Conservation (phyloP, 306 rosid genomes). For the Mimosa pudica region DNA sequence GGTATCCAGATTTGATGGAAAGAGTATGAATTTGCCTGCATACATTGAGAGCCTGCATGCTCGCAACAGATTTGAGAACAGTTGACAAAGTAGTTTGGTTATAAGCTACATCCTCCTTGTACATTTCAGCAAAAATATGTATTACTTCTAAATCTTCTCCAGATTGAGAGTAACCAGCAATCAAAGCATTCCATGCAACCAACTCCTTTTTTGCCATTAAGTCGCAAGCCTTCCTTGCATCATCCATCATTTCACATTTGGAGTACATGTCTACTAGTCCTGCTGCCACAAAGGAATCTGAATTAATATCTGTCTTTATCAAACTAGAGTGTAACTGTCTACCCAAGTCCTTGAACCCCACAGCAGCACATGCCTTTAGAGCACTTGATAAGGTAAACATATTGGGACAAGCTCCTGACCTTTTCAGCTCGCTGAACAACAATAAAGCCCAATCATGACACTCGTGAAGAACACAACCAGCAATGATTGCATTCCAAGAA, state of each 20-base stretch:
- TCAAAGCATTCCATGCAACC: conserved; percentile 79
- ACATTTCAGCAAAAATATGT: conserved; percentile 55
- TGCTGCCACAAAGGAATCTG: conserved; percentile 65
- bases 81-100: conserved; percentile 79
- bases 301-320: conserved; percentile 64
- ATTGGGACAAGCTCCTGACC: conserved; percentile 54
- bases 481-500: conserved; percentile 91
- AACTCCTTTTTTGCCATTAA: conserved; percentile 60
- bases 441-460: conserved; percentile 55
- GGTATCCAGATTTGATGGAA: conserved; percentile 74
- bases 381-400: conserved; percentile 80
- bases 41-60: conserved; percentile 51
- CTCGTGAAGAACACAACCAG: conserved; percentile 81
- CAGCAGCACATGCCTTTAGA: conserved; percentile 75
- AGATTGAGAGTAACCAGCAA: conserved; percentile 66
- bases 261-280: conserved; percentile 86
- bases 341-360: conserved; percentile 64
- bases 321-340: conserved; percentile 68
- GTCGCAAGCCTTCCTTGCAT: conserved; percentile 68
- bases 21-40: conserved; percentile 70
- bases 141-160: conserved; percentile 69
- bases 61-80: conserved; percentile 77
- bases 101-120: conserved; percentile 57
- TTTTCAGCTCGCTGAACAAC: conserved; percentile 55
- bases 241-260: conserved; percentile 65